Percentiles rank a stretch among this genome's conserved stretches.
phyloP scores from a whole-genome alignment of 2,329 filamentous ascomycete species.

The Teratosphaeria epicoccoides region DNA sequence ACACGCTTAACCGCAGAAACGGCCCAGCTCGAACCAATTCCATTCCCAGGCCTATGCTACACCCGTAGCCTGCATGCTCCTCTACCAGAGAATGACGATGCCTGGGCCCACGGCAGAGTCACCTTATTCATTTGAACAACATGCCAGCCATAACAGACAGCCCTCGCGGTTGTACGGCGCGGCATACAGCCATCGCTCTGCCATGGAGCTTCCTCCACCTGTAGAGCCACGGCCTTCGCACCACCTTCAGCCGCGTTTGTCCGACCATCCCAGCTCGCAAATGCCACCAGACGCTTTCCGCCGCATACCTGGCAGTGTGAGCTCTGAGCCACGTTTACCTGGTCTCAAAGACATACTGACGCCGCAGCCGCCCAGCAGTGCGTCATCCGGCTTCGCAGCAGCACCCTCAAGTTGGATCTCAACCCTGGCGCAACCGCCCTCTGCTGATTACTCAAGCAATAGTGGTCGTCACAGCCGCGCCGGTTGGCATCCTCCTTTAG shows the following conservation, averaged over 20 bases:
- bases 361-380: slow-evolving; percentile 7
- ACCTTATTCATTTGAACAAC: background rate
- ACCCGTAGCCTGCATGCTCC: background rate
- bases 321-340: slow-evolving; percentile 17
- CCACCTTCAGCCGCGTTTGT: slow-evolving; percentile 9
- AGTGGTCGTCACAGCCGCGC: slow-evolving; percentile 11
- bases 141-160: background rate
- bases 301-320: slow-evolving; percentile 8
- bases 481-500: slow-evolving; percentile 14
- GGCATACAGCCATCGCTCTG: background rate
- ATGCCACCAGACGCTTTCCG: slow-evolving; percentile 11
- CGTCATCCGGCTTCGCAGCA: slow-evolving; percentile 6
- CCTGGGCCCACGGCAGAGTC: background rate
- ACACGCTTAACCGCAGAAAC: background rate
- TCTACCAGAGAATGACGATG: background rate
- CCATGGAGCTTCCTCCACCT: slow-evolving; percentile 16
- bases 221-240: slow-evolving; percentile 16
- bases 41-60: background rate
- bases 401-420: background rate
- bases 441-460: slow-evolving; percentile 6
- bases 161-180: background rate
- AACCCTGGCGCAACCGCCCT: background rate
- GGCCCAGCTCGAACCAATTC: background rate
- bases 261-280: slow-evolving; percentile 8
- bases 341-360: slow-evolving; percentile 22